These are phyloP conservation scores for Coprinopsis marcescibilis DNA, from an alignment of 768 basidiomycete genomes.

Conservation along the genomic window DNA sequence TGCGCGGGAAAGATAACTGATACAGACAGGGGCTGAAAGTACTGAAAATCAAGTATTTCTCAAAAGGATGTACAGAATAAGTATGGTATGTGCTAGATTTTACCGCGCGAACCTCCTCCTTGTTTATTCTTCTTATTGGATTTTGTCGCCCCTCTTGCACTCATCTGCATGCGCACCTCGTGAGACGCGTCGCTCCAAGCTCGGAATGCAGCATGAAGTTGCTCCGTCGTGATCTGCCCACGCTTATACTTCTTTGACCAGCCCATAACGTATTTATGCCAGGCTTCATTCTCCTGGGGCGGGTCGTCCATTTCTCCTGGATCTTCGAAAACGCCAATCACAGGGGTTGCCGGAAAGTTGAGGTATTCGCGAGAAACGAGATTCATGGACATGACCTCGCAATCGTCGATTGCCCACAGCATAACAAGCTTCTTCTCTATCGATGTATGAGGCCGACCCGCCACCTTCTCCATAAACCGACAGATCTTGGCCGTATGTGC, in stretches of 20 bases:
- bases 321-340: conserved; percentile 19
- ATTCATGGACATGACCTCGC: conserved; percentile 8
- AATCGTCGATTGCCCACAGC: conserved; percentile 10
- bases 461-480: conserved; percentile 26
- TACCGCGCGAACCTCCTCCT: too few species aligned
- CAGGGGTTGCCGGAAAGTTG: conserved; percentile 20
- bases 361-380: conserved; percentile 12
- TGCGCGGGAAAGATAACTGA: too few species aligned
- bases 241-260: conserved; percentile 22
- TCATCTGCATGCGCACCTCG: conserved; percentile 3
- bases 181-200: conserved; percentile 10
- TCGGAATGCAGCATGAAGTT: conserved; percentile 15
- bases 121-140: too few species aligned
- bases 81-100: too few species aligned
- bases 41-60: too few species aligned
- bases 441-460: conserved; percentile 16
- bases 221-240: conserved; percentile 19
- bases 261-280: conserved; percentile 22
- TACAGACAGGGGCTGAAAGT: too few species aligned
- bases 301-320: conserved; percentile 18
- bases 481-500: conserved; percentile 14
- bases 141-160: too few species aligned
- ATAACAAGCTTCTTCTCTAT: conserved; percentile 19
- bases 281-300: conserved; percentile 16
- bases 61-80: too few species aligned